A percentile compares a stretch with the other conserved stretches of the same genome.
Evolutionary conservation across 352 stramenopile species (phyloP).

Genomic region (Pythium sp.): DNA sequence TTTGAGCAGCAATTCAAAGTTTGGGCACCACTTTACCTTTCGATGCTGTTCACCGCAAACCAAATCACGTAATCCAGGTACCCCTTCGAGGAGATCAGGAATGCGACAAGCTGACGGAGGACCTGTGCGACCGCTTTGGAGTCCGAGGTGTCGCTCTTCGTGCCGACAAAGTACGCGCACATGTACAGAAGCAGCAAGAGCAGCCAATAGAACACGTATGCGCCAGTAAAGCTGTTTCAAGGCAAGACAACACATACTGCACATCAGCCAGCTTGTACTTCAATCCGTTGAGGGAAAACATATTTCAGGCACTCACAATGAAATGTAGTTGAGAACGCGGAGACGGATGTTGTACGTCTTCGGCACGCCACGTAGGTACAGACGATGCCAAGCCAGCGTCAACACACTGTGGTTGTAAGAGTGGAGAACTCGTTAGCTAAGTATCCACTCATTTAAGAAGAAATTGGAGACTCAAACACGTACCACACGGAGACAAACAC

Average conservation of each 20-base stretch:
- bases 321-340: constrained; percentile 87
- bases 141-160: constrained; percentile 55
- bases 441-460: neutral
- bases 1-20: neutral
- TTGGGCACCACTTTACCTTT: constrained; percentile 31
- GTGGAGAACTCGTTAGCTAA: neutral
- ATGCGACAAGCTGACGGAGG: constrained; percentile 77
- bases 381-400: constrained; percentile 77
- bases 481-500: constrained; percentile 81
- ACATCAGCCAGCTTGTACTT: neutral
- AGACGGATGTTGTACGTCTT: constrained; percentile 90
- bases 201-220: constrained; percentile 89
- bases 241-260: neutral
- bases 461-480: constrained; percentile 5
- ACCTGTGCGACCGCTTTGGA: constrained; percentile 67
- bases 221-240: constrained; percentile 64
- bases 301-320: constrained; percentile 50
- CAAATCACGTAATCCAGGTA: constrained; percentile 90
- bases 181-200: constrained; percentile 86
- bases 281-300: neutral
- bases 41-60: constrained; percentile 89
- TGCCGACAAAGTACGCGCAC: constrained; percentile 87
- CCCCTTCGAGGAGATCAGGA: constrained; percentile 80
- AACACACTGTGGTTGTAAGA: constrained; percentile 44
- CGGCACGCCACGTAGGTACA: constrained; percentile 79